These are phyloP conservation scores for Drechslerella coelobrocha DNA, from an alignment of 2,329 filamentous ascomycete species.

Conservation along the genomic window DNA sequence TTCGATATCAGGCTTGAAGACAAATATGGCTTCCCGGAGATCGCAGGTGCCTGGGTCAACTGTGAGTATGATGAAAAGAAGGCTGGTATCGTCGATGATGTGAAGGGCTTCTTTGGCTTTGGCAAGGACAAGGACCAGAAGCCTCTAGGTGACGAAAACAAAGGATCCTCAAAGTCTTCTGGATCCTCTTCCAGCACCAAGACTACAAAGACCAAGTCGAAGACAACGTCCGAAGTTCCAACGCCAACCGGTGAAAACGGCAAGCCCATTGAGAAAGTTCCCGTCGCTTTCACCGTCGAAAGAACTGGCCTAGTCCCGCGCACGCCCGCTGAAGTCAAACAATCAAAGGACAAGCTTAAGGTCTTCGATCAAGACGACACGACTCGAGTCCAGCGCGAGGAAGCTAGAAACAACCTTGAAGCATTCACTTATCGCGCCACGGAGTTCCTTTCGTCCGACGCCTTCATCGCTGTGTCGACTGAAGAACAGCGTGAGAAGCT, in stretches of 20 bases:
- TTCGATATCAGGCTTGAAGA: constrained; percentile 75
- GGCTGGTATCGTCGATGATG: constrained; percentile 75
- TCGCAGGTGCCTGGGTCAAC: constrained; percentile 77
- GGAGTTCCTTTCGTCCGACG: constrained; percentile 78
- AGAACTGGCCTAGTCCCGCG: constrained; percentile 64
- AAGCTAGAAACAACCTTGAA: constrained; percentile 91
- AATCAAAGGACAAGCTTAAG: constrained; percentile 72
- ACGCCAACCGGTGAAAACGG: constrained; percentile 60
- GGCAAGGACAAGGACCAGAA: constrained; percentile 73
- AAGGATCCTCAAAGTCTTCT: constrained; percentile 57
- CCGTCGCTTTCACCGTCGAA: constrained; percentile 63
- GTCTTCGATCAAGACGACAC: constrained; percentile 87
- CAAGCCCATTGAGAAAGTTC: constrained; percentile 66
- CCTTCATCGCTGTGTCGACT: constrained; percentile 75
- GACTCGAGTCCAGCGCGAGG: constrained; percentile 77
- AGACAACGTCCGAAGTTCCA: constrained; percentile 55
- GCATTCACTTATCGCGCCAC: constrained; percentile 87
- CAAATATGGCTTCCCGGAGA: constrained; percentile 79
- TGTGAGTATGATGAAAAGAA: constrained; percentile 81
- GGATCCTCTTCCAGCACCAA: constrained; percentile 63
- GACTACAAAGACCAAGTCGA: constrained; percentile 58
- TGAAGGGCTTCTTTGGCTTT: constrained; percentile 95
- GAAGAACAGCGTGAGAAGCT: constrained; percentile 71
- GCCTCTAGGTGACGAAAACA: constrained; percentile 67
- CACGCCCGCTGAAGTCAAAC: constrained; percentile 62